Evolutionary conservation across 1,284 basidiomycete species (phyloP).

Genomic region (Lentinula novae-zelandiae): DNA sequence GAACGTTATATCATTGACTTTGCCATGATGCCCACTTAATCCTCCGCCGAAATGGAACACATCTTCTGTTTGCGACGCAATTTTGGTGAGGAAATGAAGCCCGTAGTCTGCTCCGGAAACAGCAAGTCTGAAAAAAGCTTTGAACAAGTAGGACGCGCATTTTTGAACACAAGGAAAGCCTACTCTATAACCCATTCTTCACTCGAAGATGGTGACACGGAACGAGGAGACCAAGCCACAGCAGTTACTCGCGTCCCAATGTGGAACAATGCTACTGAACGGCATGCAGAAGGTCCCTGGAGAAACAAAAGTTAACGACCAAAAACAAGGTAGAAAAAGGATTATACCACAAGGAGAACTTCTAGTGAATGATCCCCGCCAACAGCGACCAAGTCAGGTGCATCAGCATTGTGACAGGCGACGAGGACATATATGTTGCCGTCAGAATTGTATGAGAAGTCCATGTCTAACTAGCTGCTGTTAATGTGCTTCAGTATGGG

Average conservation of each 20-base stretch:
- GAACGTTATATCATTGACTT: constrained; percentile 71
- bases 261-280: constrained; percentile 64
- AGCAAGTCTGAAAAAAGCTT: constrained; percentile 44
- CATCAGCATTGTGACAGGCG: constrained; percentile 60
- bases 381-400: constrained; percentile 63
- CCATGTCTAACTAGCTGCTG: constrained; percentile 35
- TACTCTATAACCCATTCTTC: constrained; percentile 73
- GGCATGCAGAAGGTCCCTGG: constrained; percentile 38
- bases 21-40: constrained; percentile 70
- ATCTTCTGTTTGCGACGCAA: constrained; percentile 39
- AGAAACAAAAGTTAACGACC: constrained; percentile 11
- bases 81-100: constrained; percentile 63
- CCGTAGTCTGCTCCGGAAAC: constrained; percentile 66
- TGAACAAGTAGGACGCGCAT: constrained; percentile 2
- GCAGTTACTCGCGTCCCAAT: constrained; percentile 69
- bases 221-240: constrained; percentile 71
- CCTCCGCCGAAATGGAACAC: constrained; percentile 73
- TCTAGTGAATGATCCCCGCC: constrained; percentile 70
- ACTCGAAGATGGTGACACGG: constrained; percentile 58
- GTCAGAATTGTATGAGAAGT: constrained; percentile 53
- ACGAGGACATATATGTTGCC: constrained; percentile 58
- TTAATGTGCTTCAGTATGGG: not conserved
- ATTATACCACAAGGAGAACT: constrained; percentile 58
- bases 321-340: constrained; percentile 14
- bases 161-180: constrained; percentile 3